A percentile compares a stretch with the other conserved stretches of the same genome.
These are phyloP conservation scores for Penicillium aurantiogriseum DNA, from an alignment of 2,329 filamentous ascomycete species.

Conservation along the genomic window DNA sequence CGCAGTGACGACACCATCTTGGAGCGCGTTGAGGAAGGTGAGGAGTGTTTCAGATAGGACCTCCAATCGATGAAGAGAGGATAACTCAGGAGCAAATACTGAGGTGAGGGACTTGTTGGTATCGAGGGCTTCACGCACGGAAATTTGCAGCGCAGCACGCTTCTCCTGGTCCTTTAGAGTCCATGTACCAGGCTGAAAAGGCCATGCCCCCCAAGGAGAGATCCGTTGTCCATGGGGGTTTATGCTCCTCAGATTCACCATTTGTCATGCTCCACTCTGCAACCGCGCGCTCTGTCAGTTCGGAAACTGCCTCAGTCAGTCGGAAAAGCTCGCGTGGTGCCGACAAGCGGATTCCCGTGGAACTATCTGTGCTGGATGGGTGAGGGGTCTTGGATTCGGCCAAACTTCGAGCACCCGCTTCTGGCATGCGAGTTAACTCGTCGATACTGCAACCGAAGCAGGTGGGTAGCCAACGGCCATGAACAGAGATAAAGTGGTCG, in stretches of 20 bases:
- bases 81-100: conserved; percentile 61
- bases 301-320: conserved; percentile 76
- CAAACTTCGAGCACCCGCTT: conserved; percentile 72
- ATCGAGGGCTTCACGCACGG: conserved; percentile 67
- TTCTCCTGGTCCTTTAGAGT: conserved; percentile 41
- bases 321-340: conserved; percentile 87
- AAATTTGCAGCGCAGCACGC: conserved; percentile 45
- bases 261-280: conserved; percentile 64
- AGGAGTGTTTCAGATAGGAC: conserved; percentile 69
- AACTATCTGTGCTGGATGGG: conserved; percentile 31
- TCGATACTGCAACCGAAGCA: conserved; percentile 84
- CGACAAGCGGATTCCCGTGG: conserved; percentile 60
- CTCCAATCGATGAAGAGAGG: conserved; percentile 70
- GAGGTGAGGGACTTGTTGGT: conserved; percentile 62
- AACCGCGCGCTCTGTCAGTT: conserved; percentile 56
- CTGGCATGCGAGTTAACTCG: conserved; percentile 80
- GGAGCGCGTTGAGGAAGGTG: conserved; percentile 70
- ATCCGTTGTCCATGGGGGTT: conserved; percentile 53
- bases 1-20: conserved; percentile 74
- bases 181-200: conserved; percentile 56
- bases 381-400: conserved; percentile 27
- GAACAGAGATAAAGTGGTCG: conserved; percentile 86
- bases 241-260: conserved; percentile 34
- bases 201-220: conserved; percentile 53
- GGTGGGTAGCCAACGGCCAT: conserved; percentile 74